Conservation (phyloP, 2,329 filamentous ascomycete genomes). For the Aspergillus transmontanensis region DNA sequence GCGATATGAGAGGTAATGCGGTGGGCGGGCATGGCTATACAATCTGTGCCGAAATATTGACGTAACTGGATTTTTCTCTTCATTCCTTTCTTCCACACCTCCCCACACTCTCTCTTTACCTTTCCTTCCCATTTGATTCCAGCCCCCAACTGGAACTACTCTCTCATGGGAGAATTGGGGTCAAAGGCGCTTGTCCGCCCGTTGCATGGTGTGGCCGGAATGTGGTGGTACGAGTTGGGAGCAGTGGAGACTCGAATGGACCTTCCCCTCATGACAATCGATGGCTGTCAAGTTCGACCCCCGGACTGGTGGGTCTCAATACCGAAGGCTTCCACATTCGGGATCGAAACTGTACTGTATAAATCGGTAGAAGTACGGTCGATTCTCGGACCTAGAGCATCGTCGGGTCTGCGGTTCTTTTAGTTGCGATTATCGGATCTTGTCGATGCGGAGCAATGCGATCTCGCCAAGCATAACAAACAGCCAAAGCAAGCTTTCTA, state of each 20-base stretch:
- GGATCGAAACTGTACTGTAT: background rate
- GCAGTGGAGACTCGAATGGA: conserved; percentile 8
- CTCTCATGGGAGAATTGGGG: background rate
- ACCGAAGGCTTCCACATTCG: background rate
- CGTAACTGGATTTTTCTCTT: background rate
- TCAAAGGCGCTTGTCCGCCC: background rate
- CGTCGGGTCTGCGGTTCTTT: background rate
- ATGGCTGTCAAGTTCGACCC: background rate
- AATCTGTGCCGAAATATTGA: background rate
- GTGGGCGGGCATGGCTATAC: too few relatives aligned
- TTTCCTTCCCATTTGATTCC: background rate
- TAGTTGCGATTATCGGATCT: background rate
- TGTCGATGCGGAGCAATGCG: background rate
- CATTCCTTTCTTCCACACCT: background rate
- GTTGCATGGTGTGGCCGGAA: conserved; percentile 11
- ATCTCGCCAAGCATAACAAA: background rate
- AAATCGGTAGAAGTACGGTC: background rate
- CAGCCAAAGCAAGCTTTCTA: background rate
- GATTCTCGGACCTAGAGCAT: background rate
- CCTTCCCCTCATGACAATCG: conserved; percentile 13
- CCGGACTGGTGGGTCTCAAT: background rate
- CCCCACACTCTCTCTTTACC: too few relatives aligned
- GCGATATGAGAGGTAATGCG: background rate
- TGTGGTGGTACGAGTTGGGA: background rate
- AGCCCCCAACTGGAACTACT: background rate